Evolutionary conservation across 169 alveolate genomes (phyloP).

Genomic region (Eimeria praecox): DNA sequence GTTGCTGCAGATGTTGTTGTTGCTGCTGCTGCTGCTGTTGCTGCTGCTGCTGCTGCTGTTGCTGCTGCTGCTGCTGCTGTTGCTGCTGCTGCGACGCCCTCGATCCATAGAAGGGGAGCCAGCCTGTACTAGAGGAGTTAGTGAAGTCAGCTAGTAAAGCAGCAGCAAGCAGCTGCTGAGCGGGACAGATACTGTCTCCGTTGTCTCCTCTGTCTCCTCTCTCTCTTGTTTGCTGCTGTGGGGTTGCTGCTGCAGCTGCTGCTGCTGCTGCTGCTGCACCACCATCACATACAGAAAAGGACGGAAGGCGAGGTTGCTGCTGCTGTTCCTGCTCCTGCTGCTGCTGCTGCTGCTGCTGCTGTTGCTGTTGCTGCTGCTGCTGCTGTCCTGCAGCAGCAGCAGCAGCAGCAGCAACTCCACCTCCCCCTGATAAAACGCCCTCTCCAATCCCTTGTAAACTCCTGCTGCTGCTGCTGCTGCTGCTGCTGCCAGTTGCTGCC

Average conservation of each 20-base stretch:
- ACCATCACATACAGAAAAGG: background rate
- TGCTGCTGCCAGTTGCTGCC: background rate
- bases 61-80: conserved; percentile 24
- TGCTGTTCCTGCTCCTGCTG: no score
- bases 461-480: no score
- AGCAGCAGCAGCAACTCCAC: background rate
- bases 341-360: conserved; percentile 14
- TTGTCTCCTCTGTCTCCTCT: conserved; percentile 44
- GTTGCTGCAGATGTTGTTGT: no score
- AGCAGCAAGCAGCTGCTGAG: conserved; percentile 40
- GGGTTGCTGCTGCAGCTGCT: background rate
- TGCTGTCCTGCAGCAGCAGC: background rate
- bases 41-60: background rate
- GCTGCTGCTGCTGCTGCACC: conserved; percentile 14
- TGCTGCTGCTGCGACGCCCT: conserved; percentile 16
- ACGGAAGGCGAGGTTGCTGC: background rate
- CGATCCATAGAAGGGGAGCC: conserved; percentile 13
- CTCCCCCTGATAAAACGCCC: no score
- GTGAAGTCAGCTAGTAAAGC: conserved; percentile 26
- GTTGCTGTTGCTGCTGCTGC: conserved; percentile 26
- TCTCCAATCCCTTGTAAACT: background rate
- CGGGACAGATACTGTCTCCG: conserved; percentile 26
- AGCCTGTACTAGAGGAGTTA: background rate
- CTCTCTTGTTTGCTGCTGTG: no score
- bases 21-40: no score